Evolutionary conservation across 192 early-diverging fungal species (phyloP).

Genomic region (Podila clonocystis): DNA sequence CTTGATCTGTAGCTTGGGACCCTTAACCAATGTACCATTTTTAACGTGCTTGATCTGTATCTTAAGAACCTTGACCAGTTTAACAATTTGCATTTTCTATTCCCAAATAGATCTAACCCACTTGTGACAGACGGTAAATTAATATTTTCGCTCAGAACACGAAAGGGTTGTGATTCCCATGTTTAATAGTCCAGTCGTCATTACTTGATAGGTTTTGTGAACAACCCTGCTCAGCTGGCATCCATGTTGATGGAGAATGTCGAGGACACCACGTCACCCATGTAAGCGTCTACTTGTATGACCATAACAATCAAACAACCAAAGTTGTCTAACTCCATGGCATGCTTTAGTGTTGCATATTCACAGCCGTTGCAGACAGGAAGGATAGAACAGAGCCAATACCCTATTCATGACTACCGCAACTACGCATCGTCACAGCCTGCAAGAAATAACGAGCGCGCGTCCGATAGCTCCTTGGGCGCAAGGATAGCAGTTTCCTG

Average conservation of each 20-base stretch:
- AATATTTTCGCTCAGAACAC: neutral
- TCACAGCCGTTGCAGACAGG: conserved; percentile 43
- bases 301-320: neutral
- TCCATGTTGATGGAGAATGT: conserved; percentile 61
- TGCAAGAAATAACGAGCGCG: conserved; percentile 39
- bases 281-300: conserved; percentile 15
- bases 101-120: conserved; percentile 55
- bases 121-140: conserved; percentile 57
- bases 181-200: neutral
- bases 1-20: neutral
- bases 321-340: neutral
- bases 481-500: conserved; percentile 45
- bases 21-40: neutral
- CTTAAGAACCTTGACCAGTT: neutral
- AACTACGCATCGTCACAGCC: conserved; percentile 47
- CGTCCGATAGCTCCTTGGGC: conserved; percentile 43
- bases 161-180: neutral
- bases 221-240: conserved; percentile 65
- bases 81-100: neutral
- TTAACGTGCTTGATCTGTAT: neutral
- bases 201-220: conserved; percentile 53
- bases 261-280: conserved; percentile 32
- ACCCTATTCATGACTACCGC: conserved; percentile 17
- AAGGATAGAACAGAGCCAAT: conserved; percentile 35
- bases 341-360: conserved; percentile 29